phyloP scores from a whole-genome alignment of 208 protist genomes.

The Wallacemonas rigidus region DNA sequence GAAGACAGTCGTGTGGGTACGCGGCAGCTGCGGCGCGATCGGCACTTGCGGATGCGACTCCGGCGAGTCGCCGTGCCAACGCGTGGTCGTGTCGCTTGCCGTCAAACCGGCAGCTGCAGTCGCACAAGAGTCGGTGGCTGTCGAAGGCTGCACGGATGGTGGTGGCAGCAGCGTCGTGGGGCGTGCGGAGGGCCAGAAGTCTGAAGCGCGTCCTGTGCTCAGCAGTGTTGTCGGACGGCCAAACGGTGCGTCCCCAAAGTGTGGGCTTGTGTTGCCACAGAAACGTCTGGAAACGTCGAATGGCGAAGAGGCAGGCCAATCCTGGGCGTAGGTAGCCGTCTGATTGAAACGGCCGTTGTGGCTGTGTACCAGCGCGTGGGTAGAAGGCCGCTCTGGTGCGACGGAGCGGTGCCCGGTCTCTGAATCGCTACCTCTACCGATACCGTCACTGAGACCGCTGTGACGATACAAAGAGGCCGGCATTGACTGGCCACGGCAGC shows the following conservation, averaged over 20 bases:
- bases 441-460: constrained; percentile 3
- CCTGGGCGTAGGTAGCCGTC: background rate
- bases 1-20: background rate
- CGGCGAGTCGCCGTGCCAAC: background rate
- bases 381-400: constrained; percentile 31
- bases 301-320: background rate
- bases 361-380: constrained; percentile 1
- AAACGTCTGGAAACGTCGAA: background rate
- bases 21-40: background rate
- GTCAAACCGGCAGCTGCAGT: background rate
- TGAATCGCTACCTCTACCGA: background rate
- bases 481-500: constrained; percentile 8
- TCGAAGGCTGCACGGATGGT: background rate
- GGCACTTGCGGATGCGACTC: background rate
- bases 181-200: constrained; percentile 5
- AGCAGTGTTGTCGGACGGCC: constrained; percentile 2
- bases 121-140: background rate
- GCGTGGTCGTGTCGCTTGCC: background rate
- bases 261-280: background rate
- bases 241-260: background rate
- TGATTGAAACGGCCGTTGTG: background rate
- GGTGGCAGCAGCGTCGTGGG: constrained; percentile 14
- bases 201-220: background rate
- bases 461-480: background rate
- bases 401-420: constrained; percentile 27